Evolutionary conservation across 2,329 filamentous ascomycete species (phyloP).

Genomic region (Stylonectria norvegica): DNA sequence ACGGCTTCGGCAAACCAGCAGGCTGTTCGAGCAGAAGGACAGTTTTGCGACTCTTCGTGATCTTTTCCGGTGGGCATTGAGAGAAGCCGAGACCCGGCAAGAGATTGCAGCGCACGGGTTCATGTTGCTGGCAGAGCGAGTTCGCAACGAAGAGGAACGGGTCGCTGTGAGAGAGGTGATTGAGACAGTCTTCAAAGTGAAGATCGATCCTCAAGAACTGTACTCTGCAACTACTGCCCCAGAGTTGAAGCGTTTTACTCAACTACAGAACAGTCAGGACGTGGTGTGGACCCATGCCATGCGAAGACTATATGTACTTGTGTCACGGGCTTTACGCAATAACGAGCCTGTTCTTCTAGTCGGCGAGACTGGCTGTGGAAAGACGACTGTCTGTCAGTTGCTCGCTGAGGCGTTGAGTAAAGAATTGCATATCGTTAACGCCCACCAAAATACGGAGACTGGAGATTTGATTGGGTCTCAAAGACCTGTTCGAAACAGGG

Average conservation of each 20-base stretch:
- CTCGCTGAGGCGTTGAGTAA: conserved; percentile 76
- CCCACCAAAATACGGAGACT: conserved; percentile 97
- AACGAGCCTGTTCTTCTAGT: conserved; percentile 93
- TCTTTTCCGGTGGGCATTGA: conserved; percentile 89
- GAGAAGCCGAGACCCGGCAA: conserved; percentile 79
- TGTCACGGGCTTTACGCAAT: conserved; percentile 80
- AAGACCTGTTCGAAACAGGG: conserved; percentile 81
- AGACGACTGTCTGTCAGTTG: conserved; percentile 93
- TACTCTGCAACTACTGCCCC: conserved; percentile 63
- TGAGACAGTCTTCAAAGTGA: conserved; percentile 84
- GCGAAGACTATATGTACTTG: conserved; percentile 84
- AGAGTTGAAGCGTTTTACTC: conserved; percentile 49
- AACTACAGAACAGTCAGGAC: conserved; percentile 51
- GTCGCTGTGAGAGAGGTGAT: conserved; percentile 81
- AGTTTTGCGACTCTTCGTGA: conserved; percentile 96
- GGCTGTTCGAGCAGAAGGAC: conserved; percentile 94
- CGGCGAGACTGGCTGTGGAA: conserved; percentile 95
- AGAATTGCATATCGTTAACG: conserved; percentile 85
- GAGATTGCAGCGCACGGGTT: conserved; percentile 90
- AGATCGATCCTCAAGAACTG: conserved; percentile 68
- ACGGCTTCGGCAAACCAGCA: conserved; percentile 79
- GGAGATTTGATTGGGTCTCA: conserved; percentile 96
- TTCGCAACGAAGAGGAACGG: conserved; percentile 86
- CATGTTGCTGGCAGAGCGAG: conserved; percentile 92
- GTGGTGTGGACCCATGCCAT: conserved; percentile 96